phyloP scores from a whole-genome alignment of 805 yeast species.

The Saturnispora besseyi region DNA sequence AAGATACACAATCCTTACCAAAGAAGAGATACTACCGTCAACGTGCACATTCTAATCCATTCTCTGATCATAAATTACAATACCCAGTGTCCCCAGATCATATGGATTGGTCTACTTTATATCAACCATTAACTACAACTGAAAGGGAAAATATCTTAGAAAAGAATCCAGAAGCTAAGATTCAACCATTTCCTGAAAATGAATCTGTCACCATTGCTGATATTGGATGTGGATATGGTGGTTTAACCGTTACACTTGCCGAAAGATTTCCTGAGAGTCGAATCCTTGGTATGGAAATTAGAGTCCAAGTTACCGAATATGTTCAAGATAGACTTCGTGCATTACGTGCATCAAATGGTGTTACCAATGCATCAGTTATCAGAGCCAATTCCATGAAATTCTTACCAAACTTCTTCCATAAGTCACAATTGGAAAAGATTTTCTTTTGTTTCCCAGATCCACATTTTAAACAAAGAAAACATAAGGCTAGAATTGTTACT shows the following conservation, averaged over 20 bases:
- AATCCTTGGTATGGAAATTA: conserved; percentile 91
- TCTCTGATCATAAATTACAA: conserved; percentile 86
- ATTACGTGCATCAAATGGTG: conserved; percentile 53
- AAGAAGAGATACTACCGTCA: conserved; percentile 86
- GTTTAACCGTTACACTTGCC: conserved; percentile 71
- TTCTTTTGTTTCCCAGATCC: conserved; percentile 99
- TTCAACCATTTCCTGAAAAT: conserved; percentile 2
- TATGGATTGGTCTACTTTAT: conserved; percentile 82
- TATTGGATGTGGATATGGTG: conserved; percentile 97
- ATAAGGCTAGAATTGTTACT: conserved; percentile 93
- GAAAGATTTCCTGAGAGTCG: conserved; percentile 65
- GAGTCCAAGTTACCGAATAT: conserved; percentile 95
- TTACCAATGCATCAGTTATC: conserved; percentile 80
- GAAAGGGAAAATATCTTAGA: conserved; percentile 17
- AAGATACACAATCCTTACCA: conserved; percentile 41
- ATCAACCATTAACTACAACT: conserved; percentile 47
- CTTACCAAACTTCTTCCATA: conserved; percentile 82
- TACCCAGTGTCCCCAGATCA: conserved; percentile 73
- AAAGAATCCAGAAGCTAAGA: conserved; percentile 32
- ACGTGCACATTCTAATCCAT: conserved; percentile 96
- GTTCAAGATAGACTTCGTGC: conserved; percentile 95
- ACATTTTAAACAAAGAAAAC: conserved; percentile 94
- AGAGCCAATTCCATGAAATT: conserved; percentile 98
- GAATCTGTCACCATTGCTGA: conserved; percentile 75
- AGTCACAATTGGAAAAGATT: conserved; percentile 78